phyloP scores from a whole-genome alignment of 2,329 filamentous ascomycete species.

The Gremmenia infestans region DNA sequence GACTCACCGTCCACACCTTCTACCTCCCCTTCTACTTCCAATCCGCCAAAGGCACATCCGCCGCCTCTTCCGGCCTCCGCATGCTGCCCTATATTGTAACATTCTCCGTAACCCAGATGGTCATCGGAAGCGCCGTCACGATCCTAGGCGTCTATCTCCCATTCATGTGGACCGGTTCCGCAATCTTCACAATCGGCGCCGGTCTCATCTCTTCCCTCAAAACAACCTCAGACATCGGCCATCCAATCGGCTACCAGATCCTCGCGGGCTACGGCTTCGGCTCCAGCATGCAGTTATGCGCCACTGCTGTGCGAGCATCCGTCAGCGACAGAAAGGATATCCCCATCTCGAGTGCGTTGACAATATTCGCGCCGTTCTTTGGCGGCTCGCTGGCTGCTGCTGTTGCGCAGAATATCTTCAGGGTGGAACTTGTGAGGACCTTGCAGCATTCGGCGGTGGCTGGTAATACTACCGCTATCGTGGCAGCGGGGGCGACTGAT shows the following conservation, averaged over 20 bases:
- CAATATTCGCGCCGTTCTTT: constrained; percentile 48
- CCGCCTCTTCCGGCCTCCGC: constrained; percentile 19
- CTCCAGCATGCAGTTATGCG: constrained; percentile 50
- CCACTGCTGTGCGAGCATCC: constrained; percentile 50
- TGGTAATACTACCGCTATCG: constrained; percentile 37
- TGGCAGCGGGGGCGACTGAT: constrained; percentile 41
- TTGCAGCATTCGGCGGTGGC: constrained; percentile 7
- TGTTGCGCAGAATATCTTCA: constrained; percentile 45
- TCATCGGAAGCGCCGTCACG: constrained; percentile 15
- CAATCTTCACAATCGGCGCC: constrained; percentile 35
- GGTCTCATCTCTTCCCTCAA: constrained; percentile 50
- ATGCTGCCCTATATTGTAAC: constrained; percentile 19
- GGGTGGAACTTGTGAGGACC: constrained; percentile 9
- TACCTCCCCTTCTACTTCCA: constrained; percentile 32
- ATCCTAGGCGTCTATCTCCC: constrained; percentile 30
- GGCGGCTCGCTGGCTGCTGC: constrained; percentile 53
- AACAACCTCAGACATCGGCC: constrained; percentile 9
- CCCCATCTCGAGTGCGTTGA: constrained; percentile 40
- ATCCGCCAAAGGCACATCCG: constrained; percentile 22
- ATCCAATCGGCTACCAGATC: constrained; percentile 53
- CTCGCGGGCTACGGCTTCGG: constrained; percentile 51
- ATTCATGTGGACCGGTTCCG: constrained; percentile 27
- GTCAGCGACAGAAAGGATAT: constrained; percentile 44
- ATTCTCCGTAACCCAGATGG: constrained; percentile 1
- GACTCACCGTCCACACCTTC: constrained; percentile 6